Conservation (phyloP, 257 asterid genomes). For the Striga asiatica region DNA sequence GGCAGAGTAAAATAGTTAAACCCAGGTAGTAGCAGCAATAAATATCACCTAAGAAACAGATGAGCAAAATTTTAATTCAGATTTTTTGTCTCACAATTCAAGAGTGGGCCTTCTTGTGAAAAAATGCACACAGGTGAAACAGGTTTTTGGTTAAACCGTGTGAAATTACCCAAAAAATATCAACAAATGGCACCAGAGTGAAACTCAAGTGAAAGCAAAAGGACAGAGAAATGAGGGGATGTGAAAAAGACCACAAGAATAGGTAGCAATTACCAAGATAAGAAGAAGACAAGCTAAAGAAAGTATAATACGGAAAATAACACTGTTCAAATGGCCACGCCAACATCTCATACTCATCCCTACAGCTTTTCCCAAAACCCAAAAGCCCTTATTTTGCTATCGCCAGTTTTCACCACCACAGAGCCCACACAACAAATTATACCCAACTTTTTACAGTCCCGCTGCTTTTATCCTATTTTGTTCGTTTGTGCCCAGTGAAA, state of each 20-base stretch:
- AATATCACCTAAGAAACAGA: constrained; percentile 21
- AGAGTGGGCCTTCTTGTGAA: constrained; percentile 15
- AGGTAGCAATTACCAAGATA: too few species aligned
- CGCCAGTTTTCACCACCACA: constrained; percentile 35
- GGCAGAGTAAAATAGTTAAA: constrained; percentile 11
- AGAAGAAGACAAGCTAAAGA: constrained; percentile 32
- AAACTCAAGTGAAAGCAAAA: constrained; percentile 13
- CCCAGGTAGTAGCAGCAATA: constrained; percentile 14
- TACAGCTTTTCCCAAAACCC: constrained; percentile 28
- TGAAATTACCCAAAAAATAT: constrained; percentile 27
- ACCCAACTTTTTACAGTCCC: constrained; percentile 25
- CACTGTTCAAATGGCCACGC: constrained; percentile 23
- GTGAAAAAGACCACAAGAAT: constrained; percentile 35
- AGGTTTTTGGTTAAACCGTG: constrained; percentile 29
- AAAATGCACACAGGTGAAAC: constrained; percentile 24
- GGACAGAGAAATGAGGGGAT: constrained; percentile 12
- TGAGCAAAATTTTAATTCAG: constrained; percentile 2
- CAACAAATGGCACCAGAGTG: constrained; percentile 22
- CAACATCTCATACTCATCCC: constrained; percentile 23
- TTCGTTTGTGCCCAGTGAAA: constrained; percentile 4
- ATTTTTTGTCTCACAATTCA: not conserved
- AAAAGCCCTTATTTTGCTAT: constrained; percentile 26
- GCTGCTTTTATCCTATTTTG: not conserved
- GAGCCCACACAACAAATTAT: constrained; percentile 34
- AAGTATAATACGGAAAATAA: constrained; percentile 30